Percentiles rank a stretch among this genome's conserved stretches.
Conservation (phyloP, 2,329 filamentous ascomycete genomes). For the Cyclaneusma minus region DNA sequence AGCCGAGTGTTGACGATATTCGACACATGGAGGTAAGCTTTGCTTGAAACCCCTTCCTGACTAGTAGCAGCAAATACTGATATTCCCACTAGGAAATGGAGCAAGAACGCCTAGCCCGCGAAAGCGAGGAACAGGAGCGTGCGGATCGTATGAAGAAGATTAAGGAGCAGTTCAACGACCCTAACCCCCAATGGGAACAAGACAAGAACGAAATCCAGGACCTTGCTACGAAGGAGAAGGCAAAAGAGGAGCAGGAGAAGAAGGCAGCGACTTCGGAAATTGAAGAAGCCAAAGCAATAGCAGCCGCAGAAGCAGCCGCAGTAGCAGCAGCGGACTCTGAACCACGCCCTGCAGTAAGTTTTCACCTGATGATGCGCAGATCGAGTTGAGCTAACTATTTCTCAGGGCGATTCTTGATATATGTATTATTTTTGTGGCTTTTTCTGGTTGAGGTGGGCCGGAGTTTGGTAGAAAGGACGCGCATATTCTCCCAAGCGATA, state of each 20-base stretch:
- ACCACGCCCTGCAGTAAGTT: neutral
- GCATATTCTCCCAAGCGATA: too few species aligned
- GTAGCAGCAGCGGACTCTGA: constrained; percentile 3
- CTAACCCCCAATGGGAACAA: constrained; percentile 72
- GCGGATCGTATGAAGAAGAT: constrained; percentile 62
- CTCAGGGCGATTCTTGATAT: constrained; percentile 1
- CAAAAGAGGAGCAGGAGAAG: constrained; percentile 21
- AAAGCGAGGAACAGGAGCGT: constrained; percentile 64
- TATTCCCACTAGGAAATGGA: constrained; percentile 64
- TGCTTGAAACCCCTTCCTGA: constrained; percentile 4
- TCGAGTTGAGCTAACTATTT: neutral
- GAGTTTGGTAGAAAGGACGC: too few species aligned
- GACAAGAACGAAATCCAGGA: constrained; percentile 71
- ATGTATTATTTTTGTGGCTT: too few species aligned
- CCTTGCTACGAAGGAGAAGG: constrained; percentile 41
- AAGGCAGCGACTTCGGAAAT: constrained; percentile 5
- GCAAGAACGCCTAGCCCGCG: constrained; percentile 61
- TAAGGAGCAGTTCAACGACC: constrained; percentile 64
- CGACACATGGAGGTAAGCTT: constrained; percentile 73
- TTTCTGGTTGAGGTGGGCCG: too few species aligned
- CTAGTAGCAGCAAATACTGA: neutral
- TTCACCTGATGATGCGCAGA: constrained; percentile 1
- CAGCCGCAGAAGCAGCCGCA: constrained; percentile 1
- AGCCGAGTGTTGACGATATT: constrained; percentile 95
- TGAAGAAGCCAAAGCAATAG: constrained; percentile 1